Conservation (phyloP, 352 stramenopile genomes). For the Globisporangium rhizosaccharum region DNA sequence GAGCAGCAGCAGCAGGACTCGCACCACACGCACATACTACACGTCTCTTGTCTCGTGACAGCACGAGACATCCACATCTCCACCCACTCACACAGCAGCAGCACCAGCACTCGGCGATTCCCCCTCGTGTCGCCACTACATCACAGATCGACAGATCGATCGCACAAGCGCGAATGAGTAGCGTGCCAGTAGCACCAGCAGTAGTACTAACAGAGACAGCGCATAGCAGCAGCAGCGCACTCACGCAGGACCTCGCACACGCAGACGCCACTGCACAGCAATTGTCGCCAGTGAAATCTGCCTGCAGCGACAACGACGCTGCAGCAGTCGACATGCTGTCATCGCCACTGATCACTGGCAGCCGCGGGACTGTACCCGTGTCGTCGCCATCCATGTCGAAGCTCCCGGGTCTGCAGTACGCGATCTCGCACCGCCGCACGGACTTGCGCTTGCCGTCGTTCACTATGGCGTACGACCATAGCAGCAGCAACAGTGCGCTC, state of each 20-base stretch:
- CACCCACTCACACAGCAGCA: no score
- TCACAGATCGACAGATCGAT: no score
- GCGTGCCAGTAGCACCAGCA: no score
- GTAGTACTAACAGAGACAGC: no score
- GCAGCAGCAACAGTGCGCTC: constrained; percentile 2
- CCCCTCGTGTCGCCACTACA: no score
- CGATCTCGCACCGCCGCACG: constrained; percentile 38
- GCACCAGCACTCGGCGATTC: no score
- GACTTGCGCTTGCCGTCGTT: constrained; percentile 54
- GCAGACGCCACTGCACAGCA: background rate
- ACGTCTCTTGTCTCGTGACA: no score
- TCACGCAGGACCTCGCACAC: background rate
- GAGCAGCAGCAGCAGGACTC: no score
- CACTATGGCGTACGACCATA: constrained; percentile 10
- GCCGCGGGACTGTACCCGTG: constrained; percentile 18
- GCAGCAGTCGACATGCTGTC: constrained; percentile 13
- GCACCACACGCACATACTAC: no score
- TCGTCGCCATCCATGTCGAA: constrained; percentile 41
- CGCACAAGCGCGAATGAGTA: no score
- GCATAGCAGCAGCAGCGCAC: no score
- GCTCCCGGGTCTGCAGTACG: constrained; percentile 60
- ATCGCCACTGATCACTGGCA: constrained; percentile 37
- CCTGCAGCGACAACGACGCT: background rate
- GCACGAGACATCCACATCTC: no score
- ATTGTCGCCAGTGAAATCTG: background rate